These are phyloP conservation scores for Mallotus nudiflorus DNA, from an alignment of 345 rosid species.

Conservation along the genomic window DNA sequence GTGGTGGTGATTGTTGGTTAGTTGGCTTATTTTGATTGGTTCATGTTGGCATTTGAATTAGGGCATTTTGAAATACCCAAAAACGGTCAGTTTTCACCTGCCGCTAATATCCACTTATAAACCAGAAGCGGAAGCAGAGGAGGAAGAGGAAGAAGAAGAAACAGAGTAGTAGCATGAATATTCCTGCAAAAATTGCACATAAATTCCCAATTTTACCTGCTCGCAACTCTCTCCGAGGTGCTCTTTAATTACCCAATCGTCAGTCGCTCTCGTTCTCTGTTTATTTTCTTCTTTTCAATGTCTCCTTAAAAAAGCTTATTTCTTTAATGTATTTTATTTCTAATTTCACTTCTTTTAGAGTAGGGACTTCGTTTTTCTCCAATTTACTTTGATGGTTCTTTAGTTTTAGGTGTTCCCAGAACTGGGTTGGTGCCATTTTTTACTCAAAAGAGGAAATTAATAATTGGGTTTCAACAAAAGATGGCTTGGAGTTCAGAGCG, in stretches of 20 bases:
- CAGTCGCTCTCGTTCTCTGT: conserved; percentile 6
- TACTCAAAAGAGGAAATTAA: conserved; percentile 30
- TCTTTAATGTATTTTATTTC: background rate
- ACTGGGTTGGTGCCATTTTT: conserved; percentile 35
- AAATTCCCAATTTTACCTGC: conserved; percentile 33
- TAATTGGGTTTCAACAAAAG: conserved; percentile 33
- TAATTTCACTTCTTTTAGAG: conserved; percentile 2
- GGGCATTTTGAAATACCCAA: background rate
- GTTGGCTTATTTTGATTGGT: too few relatives aligned
- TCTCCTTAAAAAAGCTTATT: conserved; percentile 1
- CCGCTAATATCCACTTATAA: background rate
- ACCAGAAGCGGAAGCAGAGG: background rate
- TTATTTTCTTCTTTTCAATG: too few relatives aligned
- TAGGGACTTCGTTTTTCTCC: background rate
- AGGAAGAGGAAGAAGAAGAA: too few relatives aligned
- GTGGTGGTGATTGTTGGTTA: too few relatives aligned
- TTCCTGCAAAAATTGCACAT: conserved; percentile 45
- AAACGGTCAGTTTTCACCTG: background rate
- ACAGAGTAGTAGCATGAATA: conserved; percentile 36
- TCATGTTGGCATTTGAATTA: too few relatives aligned
- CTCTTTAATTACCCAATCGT: conserved; percentile 22
- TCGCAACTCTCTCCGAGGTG: conserved; percentile 25
- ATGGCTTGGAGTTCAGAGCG: conserved; percentile 52
- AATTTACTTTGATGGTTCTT: background rate
- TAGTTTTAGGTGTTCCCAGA: conserved; percentile 40